Evolutionary conservation across 169 alveolate genomes (phyloP), one percentile per base, ranked within the genome.

Genomic region (Plasmodium cynomolgi): DNA sequence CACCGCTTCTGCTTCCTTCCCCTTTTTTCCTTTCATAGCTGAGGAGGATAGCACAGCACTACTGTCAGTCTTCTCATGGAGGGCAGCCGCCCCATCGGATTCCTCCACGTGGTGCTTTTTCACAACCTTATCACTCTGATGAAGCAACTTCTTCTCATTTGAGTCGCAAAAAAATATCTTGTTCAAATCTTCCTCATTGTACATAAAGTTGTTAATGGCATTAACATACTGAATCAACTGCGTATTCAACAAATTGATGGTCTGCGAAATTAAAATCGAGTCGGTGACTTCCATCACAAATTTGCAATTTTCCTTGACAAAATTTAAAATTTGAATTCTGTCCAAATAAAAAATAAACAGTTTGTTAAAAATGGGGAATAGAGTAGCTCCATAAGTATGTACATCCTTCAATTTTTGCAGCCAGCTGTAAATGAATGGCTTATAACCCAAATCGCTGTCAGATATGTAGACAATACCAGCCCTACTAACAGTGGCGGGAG

Each of bases 381-480:
- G 56, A 7, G 81, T 72, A 54, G 6, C 39, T 17, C 95, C 95
- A 73, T 91, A 91, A 1, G 81, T 54, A 82, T 91, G 56, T 17
- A 91, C 71, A 44, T 82, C 92, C 50, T 95, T 98, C 98, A 96
- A 98, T 98, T 94, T 98, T 97, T 95, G 97, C 97, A 90, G 97
- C 98, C 99, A 99, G 98, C 93, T 98, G 97, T 93, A 98, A 97
- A 81, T 99, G 98, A 96, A 98, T 97, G 73, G 84, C 41, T 81
- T 81, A 77, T 75, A 88, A 9, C 99, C 96, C 20, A 98, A 98
- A 47, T 98, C 98, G 41, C 98, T 99, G 47, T 97, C 98, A 50
- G 98, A 97, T 93, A 99, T 98, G 99, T 99, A 98, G 6, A 99
- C 99, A 99, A 99, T 98, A 83, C 99, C 99, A 81, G 99, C 98